A percentile compares a stretch with the other conserved stretches of the same genome.
Conservation (phyloP, 768 basidiomycete genomes). For the Pseudohyphozyma bogoriensis region DNA sequence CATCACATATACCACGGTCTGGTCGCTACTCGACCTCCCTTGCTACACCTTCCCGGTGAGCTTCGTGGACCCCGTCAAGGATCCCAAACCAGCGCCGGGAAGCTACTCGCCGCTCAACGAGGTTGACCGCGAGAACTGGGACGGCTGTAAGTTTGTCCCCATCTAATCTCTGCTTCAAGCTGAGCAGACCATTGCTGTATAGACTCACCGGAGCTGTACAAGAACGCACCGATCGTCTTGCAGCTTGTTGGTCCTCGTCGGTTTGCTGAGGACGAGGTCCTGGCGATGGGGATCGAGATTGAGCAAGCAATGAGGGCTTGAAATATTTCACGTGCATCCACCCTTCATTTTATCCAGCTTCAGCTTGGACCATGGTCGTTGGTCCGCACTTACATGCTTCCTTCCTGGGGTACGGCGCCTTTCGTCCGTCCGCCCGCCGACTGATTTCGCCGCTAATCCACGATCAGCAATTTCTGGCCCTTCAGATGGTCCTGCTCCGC, state of each 20-base stretch:
- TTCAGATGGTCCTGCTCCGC: too few species aligned
- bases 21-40: conserved; percentile 9
- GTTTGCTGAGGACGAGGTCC: conserved; percentile 10
- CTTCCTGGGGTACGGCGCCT: too few species aligned
- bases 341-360: too few species aligned
- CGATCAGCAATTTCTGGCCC: too few species aligned
- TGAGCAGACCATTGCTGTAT: background rate
- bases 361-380: too few species aligned
- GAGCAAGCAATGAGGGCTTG: conserved; percentile 6
- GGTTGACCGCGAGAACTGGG: conserved; percentile 11
- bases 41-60: conserved; percentile 1
- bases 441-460: too few species aligned
- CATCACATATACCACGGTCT: conserved; percentile 5
- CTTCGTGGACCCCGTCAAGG: background rate
- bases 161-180: background rate
- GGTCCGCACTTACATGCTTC: too few species aligned
- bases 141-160: conserved; percentile 60
- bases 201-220: conserved; percentile 8
- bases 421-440: too few species aligned
- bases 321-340: too few species aligned
- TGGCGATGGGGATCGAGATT: background rate
- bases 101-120: background rate
- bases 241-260: conserved; percentile 7
- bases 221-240: conserved; percentile 6
- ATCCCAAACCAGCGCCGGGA: background rate